Evolutionary conservation across 73 alveolate genomes (phyloP).

Genomic region (Blepharisma japonicum): DNA sequence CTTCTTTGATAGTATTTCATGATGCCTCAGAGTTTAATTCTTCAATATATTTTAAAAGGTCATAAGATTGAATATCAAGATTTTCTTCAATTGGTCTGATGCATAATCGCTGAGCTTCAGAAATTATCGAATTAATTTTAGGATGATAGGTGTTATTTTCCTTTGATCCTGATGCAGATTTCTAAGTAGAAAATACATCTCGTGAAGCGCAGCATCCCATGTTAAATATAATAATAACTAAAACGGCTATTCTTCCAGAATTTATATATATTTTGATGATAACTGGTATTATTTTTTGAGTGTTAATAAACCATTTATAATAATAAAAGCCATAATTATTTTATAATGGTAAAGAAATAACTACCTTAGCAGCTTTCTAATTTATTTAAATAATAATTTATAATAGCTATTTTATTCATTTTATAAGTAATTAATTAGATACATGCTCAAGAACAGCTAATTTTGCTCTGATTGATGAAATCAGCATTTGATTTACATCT

Average conservation of each 20-base stretch:
- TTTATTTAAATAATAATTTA: too few species aligned
- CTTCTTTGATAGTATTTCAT: background rate
- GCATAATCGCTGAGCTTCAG: background rate
- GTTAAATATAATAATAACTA: background rate
- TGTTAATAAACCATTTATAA: too few species aligned
- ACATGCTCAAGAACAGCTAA: conserved; percentile 6
- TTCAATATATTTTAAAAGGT: background rate
- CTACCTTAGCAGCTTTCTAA: too few species aligned
- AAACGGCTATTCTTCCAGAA: too few species aligned
- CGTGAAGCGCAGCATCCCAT: conserved; percentile 17
- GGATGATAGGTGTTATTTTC: background rate
- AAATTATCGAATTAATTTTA: background rate
- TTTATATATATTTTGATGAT: too few species aligned
- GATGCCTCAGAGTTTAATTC: background rate
- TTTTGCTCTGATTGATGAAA: conserved; percentile 15
- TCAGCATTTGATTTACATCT: background rate
- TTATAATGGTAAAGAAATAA: too few species aligned
- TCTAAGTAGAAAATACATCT: background rate
- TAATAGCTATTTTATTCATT: too few species aligned
- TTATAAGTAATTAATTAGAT: too few species aligned
- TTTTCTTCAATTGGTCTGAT: background rate
- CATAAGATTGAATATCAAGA: background rate
- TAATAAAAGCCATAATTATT: too few species aligned
- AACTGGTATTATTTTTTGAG: too few species aligned
- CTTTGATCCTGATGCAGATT: too few species aligned